These are phyloP conservation scores for Epichloe typhina DNA, from an alignment of 2,329 filamentous ascomycete species.

Conservation along the genomic window DNA sequence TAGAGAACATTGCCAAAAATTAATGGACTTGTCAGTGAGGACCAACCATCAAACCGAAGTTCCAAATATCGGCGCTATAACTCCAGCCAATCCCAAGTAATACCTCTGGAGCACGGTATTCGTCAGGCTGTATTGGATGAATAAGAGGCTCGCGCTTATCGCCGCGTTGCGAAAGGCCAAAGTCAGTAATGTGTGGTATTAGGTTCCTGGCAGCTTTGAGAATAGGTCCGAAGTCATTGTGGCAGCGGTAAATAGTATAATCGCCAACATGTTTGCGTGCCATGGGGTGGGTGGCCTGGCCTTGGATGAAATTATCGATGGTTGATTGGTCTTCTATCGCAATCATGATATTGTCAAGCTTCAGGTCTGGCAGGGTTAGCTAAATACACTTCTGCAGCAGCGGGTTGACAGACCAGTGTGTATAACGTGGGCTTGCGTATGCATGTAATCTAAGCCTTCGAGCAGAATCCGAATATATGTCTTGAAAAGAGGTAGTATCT, in stretches of 20 bases:
- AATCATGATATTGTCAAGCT: conserved; percentile 13
- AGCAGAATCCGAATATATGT: conserved; percentile 20
- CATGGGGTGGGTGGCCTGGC: background rate
- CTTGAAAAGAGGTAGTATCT: conserved; percentile 18
- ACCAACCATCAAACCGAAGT: conserved; percentile 12
- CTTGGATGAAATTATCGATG: conserved; percentile 6
- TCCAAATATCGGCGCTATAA: conserved; percentile 10
- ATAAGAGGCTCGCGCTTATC: conserved; percentile 1
- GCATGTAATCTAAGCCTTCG: conserved; percentile 25
- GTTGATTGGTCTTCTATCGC: conserved; percentile 10
- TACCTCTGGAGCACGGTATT: conserved; percentile 13
- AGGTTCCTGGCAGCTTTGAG: background rate
- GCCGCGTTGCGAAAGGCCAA: conserved; percentile 1
- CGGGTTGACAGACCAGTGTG: conserved; percentile 24
- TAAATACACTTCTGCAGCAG: background rate
- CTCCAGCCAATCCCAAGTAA: conserved; percentile 11
- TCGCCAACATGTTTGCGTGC: background rate
- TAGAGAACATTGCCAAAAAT: background rate
- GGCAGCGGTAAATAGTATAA: conserved; percentile 8
- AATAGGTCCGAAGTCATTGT: conserved; percentile 9
- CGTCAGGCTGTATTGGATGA: conserved; percentile 11
- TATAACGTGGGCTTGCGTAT: conserved; percentile 26
- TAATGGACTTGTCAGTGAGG: background rate
- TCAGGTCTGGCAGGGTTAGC: conserved; percentile 9
- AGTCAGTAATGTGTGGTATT: conserved; percentile 2